A percentile compares a stretch with the other conserved stretches of the same genome.
Conservation (phyloP, 2,329 filamentous ascomycete genomes). For the Arthrobotrys musiformis region DNA sequence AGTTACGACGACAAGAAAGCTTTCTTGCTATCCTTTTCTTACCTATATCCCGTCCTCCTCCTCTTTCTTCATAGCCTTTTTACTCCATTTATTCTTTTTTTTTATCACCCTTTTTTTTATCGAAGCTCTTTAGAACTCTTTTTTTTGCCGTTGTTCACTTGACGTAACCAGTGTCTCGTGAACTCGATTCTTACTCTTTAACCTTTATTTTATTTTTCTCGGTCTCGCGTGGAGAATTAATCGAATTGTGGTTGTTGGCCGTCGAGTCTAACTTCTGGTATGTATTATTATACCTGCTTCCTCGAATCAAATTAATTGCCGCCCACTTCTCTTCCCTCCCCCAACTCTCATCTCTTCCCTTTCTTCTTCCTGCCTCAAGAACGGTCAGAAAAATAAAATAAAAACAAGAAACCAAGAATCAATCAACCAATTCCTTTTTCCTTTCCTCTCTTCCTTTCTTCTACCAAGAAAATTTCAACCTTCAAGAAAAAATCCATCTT, state of each 20-base stretch:
- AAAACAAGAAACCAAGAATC: conserved; percentile 10
- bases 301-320: conserved; percentile 18
- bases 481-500: conserved; percentile 6
- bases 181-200: conserved; percentile 1
- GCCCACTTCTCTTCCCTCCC: conserved; percentile 4
- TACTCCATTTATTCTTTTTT: background rate
- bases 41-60: conserved; percentile 46
- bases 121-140: background rate
- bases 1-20: conserved; percentile 53
- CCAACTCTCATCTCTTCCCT: background rate
- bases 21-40: conserved; percentile 54
- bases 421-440: conserved; percentile 24
- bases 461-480: conserved; percentile 17
- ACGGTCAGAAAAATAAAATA: background rate
- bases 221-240: background rate
- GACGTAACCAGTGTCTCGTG: conserved; percentile 21
- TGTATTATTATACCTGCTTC: conserved; percentile 36
- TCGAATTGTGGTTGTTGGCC: conserved; percentile 3
- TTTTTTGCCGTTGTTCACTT: conserved; percentile 4
- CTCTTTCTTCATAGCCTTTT: conserved; percentile 26
- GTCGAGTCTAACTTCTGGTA: conserved; percentile 22
- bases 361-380: background rate
- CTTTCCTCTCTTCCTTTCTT: conserved; percentile 18
- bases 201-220: background rate
- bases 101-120: background rate